These are phyloP conservation scores for Neurospora sp. DNA, from an alignment of 495 filamentous ascomycete species.

Conservation along the genomic window DNA sequence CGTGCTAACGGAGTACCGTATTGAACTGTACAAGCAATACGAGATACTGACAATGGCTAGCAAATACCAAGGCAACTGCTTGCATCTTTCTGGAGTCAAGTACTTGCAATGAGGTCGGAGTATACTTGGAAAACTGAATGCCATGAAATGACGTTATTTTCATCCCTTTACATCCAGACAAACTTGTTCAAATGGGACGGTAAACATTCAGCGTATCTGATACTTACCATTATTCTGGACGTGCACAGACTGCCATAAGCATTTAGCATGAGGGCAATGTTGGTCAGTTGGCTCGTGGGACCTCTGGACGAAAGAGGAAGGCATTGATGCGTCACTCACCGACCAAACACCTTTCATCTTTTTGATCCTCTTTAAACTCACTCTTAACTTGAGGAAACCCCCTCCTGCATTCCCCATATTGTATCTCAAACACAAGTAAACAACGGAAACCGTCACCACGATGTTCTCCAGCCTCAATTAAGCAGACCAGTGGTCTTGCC, in stretches of 20 bases:
- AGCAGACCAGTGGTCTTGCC: not conserved
- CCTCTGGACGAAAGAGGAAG: not conserved
- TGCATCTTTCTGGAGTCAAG: not conserved
- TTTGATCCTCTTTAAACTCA: not conserved
- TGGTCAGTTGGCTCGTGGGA: not conserved
- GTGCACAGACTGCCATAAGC: not conserved
- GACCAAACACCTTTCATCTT: not conserved
- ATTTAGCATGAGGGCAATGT: not conserved
- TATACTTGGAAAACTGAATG: not conserved
- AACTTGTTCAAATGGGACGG: not conserved
- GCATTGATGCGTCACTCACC: not conserved
- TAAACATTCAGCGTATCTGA: not conserved
- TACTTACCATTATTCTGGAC: not conserved
- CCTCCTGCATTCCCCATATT: not conserved
- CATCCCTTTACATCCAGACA: not conserved
- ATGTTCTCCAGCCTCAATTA: slow-evolving; percentile 1
- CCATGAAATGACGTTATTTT: not conserved
- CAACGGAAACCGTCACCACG: not conserved
- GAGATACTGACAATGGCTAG: not conserved
- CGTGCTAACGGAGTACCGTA: not conserved
- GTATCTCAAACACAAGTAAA: not conserved
- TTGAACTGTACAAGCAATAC: not conserved
- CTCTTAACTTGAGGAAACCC: not conserved
- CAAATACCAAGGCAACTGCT: not conserved
- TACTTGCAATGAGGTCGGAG: not conserved